Evolutionary conservation across 805 yeast species (phyloP), one percentile per base, ranked within the genome.

Genomic region (Cyberlindnera xylosilytica): DNA sequence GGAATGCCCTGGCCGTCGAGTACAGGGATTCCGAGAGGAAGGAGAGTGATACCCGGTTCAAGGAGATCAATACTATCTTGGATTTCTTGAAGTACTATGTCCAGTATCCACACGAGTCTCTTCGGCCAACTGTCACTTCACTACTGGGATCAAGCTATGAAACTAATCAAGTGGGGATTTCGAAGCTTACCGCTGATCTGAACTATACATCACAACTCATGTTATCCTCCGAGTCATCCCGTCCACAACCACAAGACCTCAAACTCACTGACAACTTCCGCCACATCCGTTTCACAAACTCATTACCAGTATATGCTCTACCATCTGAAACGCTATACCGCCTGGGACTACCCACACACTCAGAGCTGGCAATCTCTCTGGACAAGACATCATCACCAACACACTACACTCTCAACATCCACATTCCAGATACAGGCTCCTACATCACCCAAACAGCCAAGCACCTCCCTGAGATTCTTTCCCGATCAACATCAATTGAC

Each of bases 251-350:
- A 4, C 28, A 15, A n/a, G 15, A 36, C 2, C 2, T 36, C 1
- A 4, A 19, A 17, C 11, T 40, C 15, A 20, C 26, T 15, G 51
- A 48, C 29, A 40, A 42, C 17, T 44, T 48, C 43, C 42, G 30
- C 7, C 51, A 48, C 20, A 27, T 48, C 17, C 34, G 51, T 17
- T 39, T 39, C 39, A 48, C 51, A 15, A 45, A 45, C 32, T 29
- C 46, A 4, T 4, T 30, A 5, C 34, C 34, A 18, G 49, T 38
- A 13, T 48, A 45, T 36, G 41, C 44, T 12, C 32, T 48, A 1
- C 49, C 51, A 15, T 34, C 44, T 18, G 28, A 23, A 16, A 16
- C 18, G 17, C 31, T 45, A 20, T 19, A 35, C 11, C 20, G 27
- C 10, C 9, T 38, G 1, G 44, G 45, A 8, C 36, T 40, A 3